Evolutionary conservation across 352 stramenopile genomes (phyloP), one percentile per base, ranked within the genome.

Genomic region (Halophytophthora batemanensis): DNA sequence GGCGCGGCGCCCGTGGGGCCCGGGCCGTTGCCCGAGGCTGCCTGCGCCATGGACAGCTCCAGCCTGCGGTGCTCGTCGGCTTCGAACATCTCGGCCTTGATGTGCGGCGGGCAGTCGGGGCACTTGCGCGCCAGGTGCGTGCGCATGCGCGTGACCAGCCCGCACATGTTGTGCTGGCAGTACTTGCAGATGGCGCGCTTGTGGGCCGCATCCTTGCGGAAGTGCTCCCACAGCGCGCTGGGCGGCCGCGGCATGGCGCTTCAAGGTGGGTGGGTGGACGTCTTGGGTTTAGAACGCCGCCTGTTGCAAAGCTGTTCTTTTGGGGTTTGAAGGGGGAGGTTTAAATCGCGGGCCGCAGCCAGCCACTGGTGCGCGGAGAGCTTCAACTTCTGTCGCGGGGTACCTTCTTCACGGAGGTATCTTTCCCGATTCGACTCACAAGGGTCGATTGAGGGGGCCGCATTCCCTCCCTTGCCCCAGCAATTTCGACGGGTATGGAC

Each of bases 111-210:
- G 42, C 77, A 87, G 34, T 66, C 66, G 15, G 61, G 38, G 39
- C 77, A 88, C 58, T 79, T 82, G 58, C 65, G 74, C 47, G 70
- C 71, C 52, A 91, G 50, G 53, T 87, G 80, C 41, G 56, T 37
- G 31, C 77, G 73, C 80, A 91, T 91, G 37, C 80, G 77, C 12
- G 59, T 73, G 41, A 88, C 63, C 5, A 91, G 65, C 0, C 75
- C 75, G 50, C 70, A 77, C 77, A 91, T 88, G 55, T 88, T 86
- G 71, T 80, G 60, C 47, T 72, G 68, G 68, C 77, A 91, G 70
- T 85, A 88, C 52, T 85, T 85, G 66, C 77, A 91, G 19, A 81
- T 72, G 28, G 77, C 75, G 56, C 80, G 75, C 61, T 86, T 86
- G 62, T 66, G 69, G 46, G 69, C 55, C 15, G 58, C 67, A 61